Base-by-base conservation (phyloP, 331 rosid species). In the Quercus tomentella region DNA sequence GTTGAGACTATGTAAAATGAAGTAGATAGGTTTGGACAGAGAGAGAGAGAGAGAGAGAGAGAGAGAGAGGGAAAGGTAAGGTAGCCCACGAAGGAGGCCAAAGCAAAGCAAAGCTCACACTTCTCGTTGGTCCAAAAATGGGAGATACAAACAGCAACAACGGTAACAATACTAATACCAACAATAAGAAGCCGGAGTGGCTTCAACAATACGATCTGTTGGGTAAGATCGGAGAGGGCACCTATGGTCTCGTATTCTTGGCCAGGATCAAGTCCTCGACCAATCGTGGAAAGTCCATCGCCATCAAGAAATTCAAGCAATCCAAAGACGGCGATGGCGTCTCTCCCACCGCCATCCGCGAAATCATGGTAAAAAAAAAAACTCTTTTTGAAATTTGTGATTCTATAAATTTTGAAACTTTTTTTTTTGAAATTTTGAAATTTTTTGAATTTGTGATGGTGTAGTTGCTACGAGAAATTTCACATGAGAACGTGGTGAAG, bases 261-360 rank as follows among this genome's bases (percentile, higher is more conserved):
- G 99, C 98, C 0, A 77, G 90, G 49, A 91, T 79, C 82, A 95
- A 95, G 76, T 75, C 94, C 56, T 84, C 86, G 0, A 49, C 84
- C 54, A 95, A 86, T 81, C 98, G 98, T 62, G 97, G 96, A n/a
- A 95, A 95, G 86, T 95, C 99, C 72, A 93, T 95, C 54, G 99
- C 99, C 73, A 95, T 95, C 79, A 95, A 95, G 87, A 95, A 95
- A 74, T 95, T 95, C 91, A 95, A 95, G 84, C 99, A 93, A 79
- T 93, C 98, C 77, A 95, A 95, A 76, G 99, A 95, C 65, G 99
- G 99, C 49, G 99, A 95, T 43, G 99, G 99, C 37, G 99, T 95
- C 77, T 95, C 99, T 70, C 99, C 99, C 76, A 95, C 99, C 56
- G 99, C 99, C 70, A 95, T 95, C 35, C 99, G 99, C 55, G 99